These are phyloP conservation scores for Hericium erinaceus DNA, from an alignment of 768 basidiomycete genomes.

Conservation along the genomic window DNA sequence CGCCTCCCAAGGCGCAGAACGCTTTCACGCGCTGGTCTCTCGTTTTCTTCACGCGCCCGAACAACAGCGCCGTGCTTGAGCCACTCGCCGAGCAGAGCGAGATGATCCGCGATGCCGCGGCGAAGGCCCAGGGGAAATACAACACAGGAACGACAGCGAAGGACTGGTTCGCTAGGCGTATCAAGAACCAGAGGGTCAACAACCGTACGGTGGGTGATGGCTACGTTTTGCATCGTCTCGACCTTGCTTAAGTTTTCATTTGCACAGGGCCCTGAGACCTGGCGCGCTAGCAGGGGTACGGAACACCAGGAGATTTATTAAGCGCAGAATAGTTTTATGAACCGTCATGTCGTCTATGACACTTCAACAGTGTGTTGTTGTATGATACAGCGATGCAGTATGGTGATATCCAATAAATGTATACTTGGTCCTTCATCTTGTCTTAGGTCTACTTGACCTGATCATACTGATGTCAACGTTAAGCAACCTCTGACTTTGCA, in stretches of 20 bases:
- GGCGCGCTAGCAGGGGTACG: constrained; percentile 2
- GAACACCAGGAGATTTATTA: background rate
- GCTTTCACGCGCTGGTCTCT: constrained; percentile 52
- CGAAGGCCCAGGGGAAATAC: constrained; percentile 22
- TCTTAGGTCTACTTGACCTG: too few relatives aligned
- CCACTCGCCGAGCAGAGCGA: constrained; percentile 44
- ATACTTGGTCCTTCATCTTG: too few relatives aligned
- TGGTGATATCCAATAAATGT: too few relatives aligned
- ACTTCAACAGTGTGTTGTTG: too few relatives aligned
- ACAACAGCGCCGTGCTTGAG: constrained; percentile 39
- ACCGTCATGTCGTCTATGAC: too few relatives aligned
- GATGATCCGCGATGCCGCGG: constrained; percentile 36
- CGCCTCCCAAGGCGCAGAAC: constrained; percentile 51
- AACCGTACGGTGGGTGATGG: constrained; percentile 31
- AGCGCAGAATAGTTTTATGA: background rate
- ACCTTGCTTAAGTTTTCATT: background rate
- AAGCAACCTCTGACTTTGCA: too few relatives aligned
- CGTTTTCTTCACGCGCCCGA: constrained; percentile 60
- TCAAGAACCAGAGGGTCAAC: constrained; percentile 31
- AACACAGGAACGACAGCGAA: constrained; percentile 27
- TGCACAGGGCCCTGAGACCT: constrained; percentile 5
- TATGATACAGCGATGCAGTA: too few relatives aligned
- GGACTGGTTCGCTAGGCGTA: constrained; percentile 33
- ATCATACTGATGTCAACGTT: too few relatives aligned
- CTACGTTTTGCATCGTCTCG: background rate